phyloP scores from a whole-genome alignment of 331 rosid species.

The Spiraea crenata region DNA sequence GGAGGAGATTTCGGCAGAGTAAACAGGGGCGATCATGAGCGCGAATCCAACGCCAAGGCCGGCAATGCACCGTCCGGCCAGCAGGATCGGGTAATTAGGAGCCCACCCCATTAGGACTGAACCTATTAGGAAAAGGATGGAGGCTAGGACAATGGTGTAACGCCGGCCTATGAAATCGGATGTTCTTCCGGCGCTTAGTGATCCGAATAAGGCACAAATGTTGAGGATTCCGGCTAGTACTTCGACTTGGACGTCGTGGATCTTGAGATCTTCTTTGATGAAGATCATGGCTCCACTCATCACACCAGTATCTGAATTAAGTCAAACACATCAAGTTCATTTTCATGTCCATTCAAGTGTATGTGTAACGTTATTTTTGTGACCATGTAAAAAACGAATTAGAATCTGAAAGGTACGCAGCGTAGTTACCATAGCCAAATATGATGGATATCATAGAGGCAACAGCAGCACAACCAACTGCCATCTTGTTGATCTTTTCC shows the following conservation, averaged over 20 bases:
- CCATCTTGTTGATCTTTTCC: conserved; percentile 47
- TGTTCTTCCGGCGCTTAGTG: conserved; percentile 64
- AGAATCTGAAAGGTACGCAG: neutral
- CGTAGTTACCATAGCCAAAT: conserved; percentile 73
- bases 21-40: conserved; percentile 79
- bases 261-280: conserved; percentile 69
- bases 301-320: conserved; percentile 68
- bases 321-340: neutral
- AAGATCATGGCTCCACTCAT: conserved; percentile 95
- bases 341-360: neutral
- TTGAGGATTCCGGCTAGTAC: conserved; percentile 85
- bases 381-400: too few relatives aligned
- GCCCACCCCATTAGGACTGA: conserved; percentile 74
- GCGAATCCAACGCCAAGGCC: conserved; percentile 89
- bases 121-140: conserved; percentile 56
- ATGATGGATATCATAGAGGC: conserved; percentile 74
- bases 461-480: conserved; percentile 57
- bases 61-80: conserved; percentile 62
- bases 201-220: conserved; percentile 68
- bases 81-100: conserved; percentile 55
- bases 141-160: conserved; percentile 58
- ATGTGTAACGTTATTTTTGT: too few relatives aligned
- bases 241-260: conserved; percentile 55
- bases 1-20: conserved; percentile 78
- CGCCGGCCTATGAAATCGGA: conserved; percentile 83